Evolutionary conservation across 148 eudicot species (phyloP), one percentile per base, ranked within the genome.

Genomic region (Spergularia bocconei): DNA sequence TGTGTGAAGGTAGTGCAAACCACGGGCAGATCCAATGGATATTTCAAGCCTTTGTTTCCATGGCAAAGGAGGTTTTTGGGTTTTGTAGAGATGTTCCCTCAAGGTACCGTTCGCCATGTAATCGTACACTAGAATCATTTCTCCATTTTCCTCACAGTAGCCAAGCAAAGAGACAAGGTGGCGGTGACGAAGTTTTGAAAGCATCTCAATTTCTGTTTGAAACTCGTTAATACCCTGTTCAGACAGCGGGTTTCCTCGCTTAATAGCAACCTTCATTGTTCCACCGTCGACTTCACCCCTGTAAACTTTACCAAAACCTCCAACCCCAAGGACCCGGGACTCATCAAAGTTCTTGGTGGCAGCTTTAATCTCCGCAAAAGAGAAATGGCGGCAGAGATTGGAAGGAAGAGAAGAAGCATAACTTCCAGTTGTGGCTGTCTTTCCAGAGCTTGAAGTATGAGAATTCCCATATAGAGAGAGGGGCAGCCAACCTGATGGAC

Each of bases 11-110:
- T 94, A 94, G 75, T 94, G 98, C 62, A 94, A 73, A 10, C 98
- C 98, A 39, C 98, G 95, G 67, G 98, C 98, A 48, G 98, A 81
- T 15, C 98, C 98, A 29, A 94, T 90, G 86, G 93, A 88, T 21
- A 94, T 94, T 85, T 90, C 97, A 3, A 94, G 98, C 76, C 98
- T 88, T 73, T 91, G 98, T 70, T 90, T 94, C 98, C 98, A 94
- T 4, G 98, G 91, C 59, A 94, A 82, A 50, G 96, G 96, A 7
- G 97, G 97, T 84, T 91, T 90, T 70, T 86, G 90, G 74, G 96
- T 91, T 83, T 91, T 94, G 87, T 94, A 94, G 17, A 94, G 86
- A 79, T 94, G 98, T 88, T 94, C 98, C 47, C 98, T 90, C 39
- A 94, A 88, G 48, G 98, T 94, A 59, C 98, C 98, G 38, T 80